Conservation (phyloP, 2,329 filamentous ascomycete genomes). For the Trichophyton benhamiae region DNA sequence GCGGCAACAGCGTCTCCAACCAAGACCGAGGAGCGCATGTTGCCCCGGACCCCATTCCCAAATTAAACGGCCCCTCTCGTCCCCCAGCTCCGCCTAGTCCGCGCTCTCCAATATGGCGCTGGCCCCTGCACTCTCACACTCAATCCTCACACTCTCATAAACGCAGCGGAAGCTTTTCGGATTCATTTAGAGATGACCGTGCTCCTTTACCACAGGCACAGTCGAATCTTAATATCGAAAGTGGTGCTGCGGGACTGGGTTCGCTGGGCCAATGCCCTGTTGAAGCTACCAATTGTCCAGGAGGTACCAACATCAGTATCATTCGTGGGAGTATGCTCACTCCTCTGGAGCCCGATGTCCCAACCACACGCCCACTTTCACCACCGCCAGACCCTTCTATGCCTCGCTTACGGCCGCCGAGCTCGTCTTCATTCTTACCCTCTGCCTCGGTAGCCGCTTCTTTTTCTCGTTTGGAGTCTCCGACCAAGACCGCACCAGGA, state of each 20-base stretch:
- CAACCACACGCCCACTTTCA: constrained; percentile 46
- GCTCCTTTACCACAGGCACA: constrained; percentile 39
- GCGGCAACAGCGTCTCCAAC: constrained; percentile 11
- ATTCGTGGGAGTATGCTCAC: constrained; percentile 78
- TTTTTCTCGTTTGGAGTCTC: constrained; percentile 11
- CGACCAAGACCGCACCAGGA: constrained; percentile 40
- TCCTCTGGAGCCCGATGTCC: constrained; percentile 69
- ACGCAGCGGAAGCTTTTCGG: constrained; percentile 74
- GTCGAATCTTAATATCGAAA: constrained; percentile 31
- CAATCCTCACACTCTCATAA: constrained; percentile 45
- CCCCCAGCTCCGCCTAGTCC: constrained; percentile 19
- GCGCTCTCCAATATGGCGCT: constrained; percentile 26
- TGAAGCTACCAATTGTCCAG: constrained; percentile 46
- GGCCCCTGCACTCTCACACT: constrained; percentile 30
- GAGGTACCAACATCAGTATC: constrained; percentile 41
- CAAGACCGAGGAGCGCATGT: constrained; percentile 30
- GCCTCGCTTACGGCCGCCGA: constrained; percentile 13
- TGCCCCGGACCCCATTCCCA: constrained; percentile 27
- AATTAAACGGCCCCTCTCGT: constrained; percentile 19
- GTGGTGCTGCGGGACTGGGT: constrained; percentile 15
- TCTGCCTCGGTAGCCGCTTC: not conserved
- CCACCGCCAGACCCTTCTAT: constrained; percentile 26
- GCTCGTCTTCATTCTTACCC: not conserved
- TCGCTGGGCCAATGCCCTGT: constrained; percentile 48
- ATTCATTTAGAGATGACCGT: constrained; percentile 63